A percentile compares a stretch with the other conserved stretches of the same genome.
Evolutionary conservation across 352 stramenopile species (phyloP).

Genomic region (Ophiocytium majus): DNA sequence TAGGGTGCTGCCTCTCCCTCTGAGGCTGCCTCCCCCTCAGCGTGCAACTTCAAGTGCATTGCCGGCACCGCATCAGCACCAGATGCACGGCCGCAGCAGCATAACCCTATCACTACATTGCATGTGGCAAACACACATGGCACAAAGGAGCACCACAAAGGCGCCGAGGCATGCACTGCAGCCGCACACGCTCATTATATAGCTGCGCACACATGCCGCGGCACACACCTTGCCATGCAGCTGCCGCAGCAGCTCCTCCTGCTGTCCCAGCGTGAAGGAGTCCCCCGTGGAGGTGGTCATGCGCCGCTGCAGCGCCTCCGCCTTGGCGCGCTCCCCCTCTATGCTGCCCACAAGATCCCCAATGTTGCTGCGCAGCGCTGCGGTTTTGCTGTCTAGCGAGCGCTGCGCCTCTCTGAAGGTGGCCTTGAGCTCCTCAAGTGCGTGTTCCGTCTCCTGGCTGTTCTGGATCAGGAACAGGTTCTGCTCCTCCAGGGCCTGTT

Average conservation of each 20-base stretch:
- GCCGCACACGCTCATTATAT: no score
- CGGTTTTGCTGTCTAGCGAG: constrained; percentile 56
- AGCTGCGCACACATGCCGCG: no score
- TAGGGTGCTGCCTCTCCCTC: no score
- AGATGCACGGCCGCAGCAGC: no score
- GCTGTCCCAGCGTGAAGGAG: constrained; percentile 63
- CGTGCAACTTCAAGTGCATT: no score
- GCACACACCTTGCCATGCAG: constrained; percentile 70
- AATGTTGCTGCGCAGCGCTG: constrained; percentile 78
- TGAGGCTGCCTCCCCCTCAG: no score
- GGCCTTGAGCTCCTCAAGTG: constrained; percentile 87
- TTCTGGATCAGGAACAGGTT: constrained; percentile 94
- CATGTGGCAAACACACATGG: no score
- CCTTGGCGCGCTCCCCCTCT: constrained; percentile 73
- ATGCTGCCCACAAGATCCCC: constrained; percentile 82
- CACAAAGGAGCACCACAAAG: no score
- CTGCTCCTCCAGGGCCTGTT: constrained; percentile 83
- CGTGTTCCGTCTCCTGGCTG: constrained; percentile 88
- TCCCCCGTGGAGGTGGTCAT: constrained; percentile 71
- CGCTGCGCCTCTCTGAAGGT: constrained; percentile 64
- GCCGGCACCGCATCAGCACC: no score
- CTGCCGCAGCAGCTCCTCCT: constrained; percentile 80
- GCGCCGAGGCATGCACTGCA: no score
- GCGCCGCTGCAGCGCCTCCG: constrained; percentile 68
- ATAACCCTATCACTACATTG: no score